phyloP scores from a whole-genome alignment of 2,329 filamentous ascomycete genomes.

The Calcarisporium arbuscula region DNA sequence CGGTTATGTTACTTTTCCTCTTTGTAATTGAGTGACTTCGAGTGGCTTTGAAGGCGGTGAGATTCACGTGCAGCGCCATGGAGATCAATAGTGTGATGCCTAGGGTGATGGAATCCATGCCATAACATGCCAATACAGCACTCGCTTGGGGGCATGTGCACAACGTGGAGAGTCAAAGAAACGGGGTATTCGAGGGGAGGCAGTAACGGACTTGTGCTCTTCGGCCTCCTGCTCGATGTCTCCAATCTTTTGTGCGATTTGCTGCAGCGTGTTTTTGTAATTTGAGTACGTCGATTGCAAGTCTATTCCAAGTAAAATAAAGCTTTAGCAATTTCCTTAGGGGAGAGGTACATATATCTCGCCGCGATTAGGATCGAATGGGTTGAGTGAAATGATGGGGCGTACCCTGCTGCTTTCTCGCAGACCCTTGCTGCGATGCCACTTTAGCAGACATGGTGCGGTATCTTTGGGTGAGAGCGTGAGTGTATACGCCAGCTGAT shows the following conservation, averaged over 20 bases:
- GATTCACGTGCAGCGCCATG: too few relatives aligned
- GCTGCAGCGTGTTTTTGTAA: slow-evolving; percentile 75
- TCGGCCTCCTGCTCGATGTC: slow-evolving; percentile 96
- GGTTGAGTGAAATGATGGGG: slow-evolving; percentile 8
- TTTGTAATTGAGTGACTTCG: too few relatives aligned
- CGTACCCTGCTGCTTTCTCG: slow-evolving; percentile 70
- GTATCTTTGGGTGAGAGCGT: too few relatives aligned
- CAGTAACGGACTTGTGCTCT: slow-evolving; percentile 79
- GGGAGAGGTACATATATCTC: too few relatives aligned
- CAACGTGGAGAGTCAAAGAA: not conserved
- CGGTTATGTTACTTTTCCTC: too few relatives aligned
- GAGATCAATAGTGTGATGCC: too few relatives aligned
- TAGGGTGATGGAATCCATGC: too few relatives aligned
- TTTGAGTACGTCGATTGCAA: slow-evolving; percentile 74
- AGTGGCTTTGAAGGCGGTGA: slow-evolving; percentile 33
- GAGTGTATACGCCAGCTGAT: too few relatives aligned
- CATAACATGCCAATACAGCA: not conserved
- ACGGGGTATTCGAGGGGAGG: not conserved
- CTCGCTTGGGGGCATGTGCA: not conserved
- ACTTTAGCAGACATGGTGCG: too few relatives aligned
- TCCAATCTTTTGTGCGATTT: slow-evolving; percentile 91
- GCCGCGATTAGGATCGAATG: too few relatives aligned
- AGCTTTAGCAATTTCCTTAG: too few relatives aligned
- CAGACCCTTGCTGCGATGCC: slow-evolving; percentile 38
- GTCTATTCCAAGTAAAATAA: slow-evolving; percentile 48